Evolutionary conservation across 306 rosid genomes (phyloP), one percentile per base, ranked within the genome.

Genomic region (Mucuna pruriens): DNA sequence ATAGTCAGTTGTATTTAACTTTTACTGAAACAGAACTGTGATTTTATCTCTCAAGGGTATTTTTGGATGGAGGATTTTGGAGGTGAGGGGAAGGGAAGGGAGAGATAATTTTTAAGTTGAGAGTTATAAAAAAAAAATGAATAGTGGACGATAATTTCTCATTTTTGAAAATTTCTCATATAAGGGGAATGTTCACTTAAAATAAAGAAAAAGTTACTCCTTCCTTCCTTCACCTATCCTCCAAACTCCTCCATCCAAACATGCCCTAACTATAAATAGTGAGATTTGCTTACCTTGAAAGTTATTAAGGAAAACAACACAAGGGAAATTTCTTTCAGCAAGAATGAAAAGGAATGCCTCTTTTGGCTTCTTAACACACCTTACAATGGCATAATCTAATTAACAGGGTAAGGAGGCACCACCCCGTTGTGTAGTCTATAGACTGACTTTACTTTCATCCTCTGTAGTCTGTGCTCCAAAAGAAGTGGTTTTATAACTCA

Each of bases 401-500:
- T 39, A 68, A 6, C 6, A 5, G 31, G 26, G 42, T 20, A 57
- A 85, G 40, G 75, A 33, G 71, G 72, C 73, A 25, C 20, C 10
- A 3, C 45, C 33, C 13, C 15, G 52, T 66, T 72, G 33, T 71
- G 75, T 69, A 78, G 70, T 74, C 25, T 16, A 54, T 46, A 63
- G 23, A 39, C 77, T 26, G 33, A 25, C 65, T 44, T n/a, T 85
- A 13, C 33, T 85, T 80, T 80, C 51, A 31, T 52, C 66, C 3
- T 15, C 25, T 42, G 11, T 36, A 20, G 44, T 63, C 63, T 38
- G 49, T 70, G 33, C 74, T 52, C 36, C 31, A 25, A 69, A 69
- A 51, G 36, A 74, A 69, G 52, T 61, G 40, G 17, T 86, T 33
- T 63, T 54, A 52, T 63, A 58, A 40, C 72, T 82, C 66, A 51